Base-by-base conservation (phyloP, 768 basidiomycete genomes). In the Chalciporus pseudorubinellus region DNA sequence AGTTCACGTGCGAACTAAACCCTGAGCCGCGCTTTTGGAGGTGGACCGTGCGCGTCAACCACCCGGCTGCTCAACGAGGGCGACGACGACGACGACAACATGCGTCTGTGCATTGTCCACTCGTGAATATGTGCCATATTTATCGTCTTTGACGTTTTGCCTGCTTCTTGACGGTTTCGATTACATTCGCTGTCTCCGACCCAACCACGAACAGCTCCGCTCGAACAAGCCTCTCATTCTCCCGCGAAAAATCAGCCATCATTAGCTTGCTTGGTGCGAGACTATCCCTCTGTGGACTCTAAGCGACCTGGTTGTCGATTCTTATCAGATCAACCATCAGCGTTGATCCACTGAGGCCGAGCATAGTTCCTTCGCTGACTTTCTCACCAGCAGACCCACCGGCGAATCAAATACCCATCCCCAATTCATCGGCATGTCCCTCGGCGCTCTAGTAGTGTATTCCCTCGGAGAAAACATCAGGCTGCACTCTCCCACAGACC, bases 181-280 rank as follows among this genome's bases (percentile, higher is more conserved):
- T n/a, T n/a, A n/a, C n/a, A n/a, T n/a, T 62, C 55, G 50, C 39
- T 57, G 64, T 68, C 67, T 68, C 67, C 67, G 67, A 58, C 67
- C 60, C 60, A 68, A 68, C 64, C 63, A 59, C 47, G 29, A 45
- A 54, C 55, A 68, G 67, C 67, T 69, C 67, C 67, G 67, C 67
- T 70, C 69, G 50, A 70, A 70, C 66, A 44, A 40, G n/a, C 16
- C n/a, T 36, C 22, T 36, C 22, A 26, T n/a, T 7, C n/a, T 36
- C 34, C n/a, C 34, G 34, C 34, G 34, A 36, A n/a, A 36, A 4
- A n/a, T 36, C 34, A 16, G 10, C 16, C 3, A n/a, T 36, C 34
- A 16, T n/a, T n/a, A 5, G n/a, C 16, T 36, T n/a, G 34, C 1
- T 7, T 5, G 34, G 4, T n/a, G 34, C 6, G 34, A 8, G n/a